Evolutionary conservation across 768 basidiomycete species (phyloP).

Genomic region (Mycena sanguinolenta): DNA sequence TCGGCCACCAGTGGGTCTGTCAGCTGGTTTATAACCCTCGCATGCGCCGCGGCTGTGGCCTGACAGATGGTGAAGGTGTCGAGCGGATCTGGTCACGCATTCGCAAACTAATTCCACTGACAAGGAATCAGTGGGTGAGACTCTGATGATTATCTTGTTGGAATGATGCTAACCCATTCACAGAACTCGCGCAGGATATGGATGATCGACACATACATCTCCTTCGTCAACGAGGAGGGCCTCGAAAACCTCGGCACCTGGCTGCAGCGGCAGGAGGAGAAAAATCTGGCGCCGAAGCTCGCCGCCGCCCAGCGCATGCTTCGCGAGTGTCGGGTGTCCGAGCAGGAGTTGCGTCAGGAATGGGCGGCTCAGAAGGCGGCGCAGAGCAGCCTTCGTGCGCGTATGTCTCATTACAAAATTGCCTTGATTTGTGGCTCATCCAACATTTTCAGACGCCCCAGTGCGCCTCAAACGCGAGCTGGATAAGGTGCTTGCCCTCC

Average conservation of each 20-base stretch:
- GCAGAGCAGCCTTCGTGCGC: conserved; percentile 44
- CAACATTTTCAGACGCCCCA: conserved; percentile 43
- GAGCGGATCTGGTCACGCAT: conserved; percentile 51
- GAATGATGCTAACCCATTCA: not conserved
- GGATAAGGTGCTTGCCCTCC: conserved; percentile 46
- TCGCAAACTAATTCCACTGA: conserved; percentile 37
- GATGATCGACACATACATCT: conserved; percentile 50
- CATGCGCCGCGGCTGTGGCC: conserved; percentile 44
- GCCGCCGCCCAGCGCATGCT: conserved; percentile 35
- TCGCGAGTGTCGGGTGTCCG: conserved; percentile 31
- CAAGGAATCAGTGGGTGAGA: conserved; percentile 37
- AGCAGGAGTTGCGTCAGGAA: conserved; percentile 42
- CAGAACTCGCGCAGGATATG: conserved; percentile 43
- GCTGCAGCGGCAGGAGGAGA: conserved; percentile 40
- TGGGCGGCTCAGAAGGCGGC: conserved; percentile 50
- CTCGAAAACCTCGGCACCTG: conserved; percentile 49
- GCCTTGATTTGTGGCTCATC: not conserved
- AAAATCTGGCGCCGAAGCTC: conserved; percentile 33
- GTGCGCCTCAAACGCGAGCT: conserved; percentile 48
- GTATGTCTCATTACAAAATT: conserved; percentile 41
- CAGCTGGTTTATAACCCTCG: conserved; percentile 52
- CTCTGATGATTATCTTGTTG: conserved; percentile 38
- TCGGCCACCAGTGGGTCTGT: conserved; percentile 51
- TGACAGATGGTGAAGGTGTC: conserved; percentile 52
- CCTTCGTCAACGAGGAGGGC: conserved; percentile 42